A percentile compares a stretch with the other conserved stretches of the same genome.
Evolutionary conservation across 768 basidiomycete genomes (phyloP).

Genomic region (Neoboletus brunneissimus): DNA sequence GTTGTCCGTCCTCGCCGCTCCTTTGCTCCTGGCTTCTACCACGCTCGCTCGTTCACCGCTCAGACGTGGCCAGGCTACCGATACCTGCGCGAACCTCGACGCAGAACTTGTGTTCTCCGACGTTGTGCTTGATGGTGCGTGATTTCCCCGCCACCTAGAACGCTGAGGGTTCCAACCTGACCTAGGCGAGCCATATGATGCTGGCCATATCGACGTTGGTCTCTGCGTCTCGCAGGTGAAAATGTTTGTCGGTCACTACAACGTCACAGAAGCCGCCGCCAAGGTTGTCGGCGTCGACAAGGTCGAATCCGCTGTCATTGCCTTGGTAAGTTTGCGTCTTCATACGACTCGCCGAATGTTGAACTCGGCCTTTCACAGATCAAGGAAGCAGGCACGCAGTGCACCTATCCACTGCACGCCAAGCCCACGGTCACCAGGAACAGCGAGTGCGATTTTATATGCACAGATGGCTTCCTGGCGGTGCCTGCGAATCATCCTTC

Average conservation of each 20-base stretch:
- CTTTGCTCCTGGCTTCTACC: conserved; percentile 18
- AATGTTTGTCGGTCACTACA: conserved; percentile 22
- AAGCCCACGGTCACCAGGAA: conserved; percentile 12
- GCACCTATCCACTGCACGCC: conserved; percentile 34
- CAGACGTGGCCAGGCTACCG: conserved; percentile 4
- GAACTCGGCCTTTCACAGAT: conserved; percentile 18
- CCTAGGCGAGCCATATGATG: conserved; percentile 19
- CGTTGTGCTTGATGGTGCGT: conserved; percentile 9
- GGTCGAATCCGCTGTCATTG: conserved; percentile 20
- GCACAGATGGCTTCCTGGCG: conserved; percentile 27
- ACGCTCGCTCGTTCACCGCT: conserved; percentile 16
- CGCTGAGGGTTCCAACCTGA: not conserved
- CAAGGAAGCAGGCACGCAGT: conserved; percentile 20
- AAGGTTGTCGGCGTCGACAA: conserved; percentile 21
- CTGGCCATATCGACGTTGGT: conserved; percentile 28
- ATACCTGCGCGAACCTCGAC: conserved; percentile 17
- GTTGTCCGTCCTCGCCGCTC: conserved; percentile 6
- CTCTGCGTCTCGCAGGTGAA: conserved; percentile 31
- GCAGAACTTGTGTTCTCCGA: conserved; percentile 20
- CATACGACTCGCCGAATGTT: not conserved
- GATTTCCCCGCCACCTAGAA: no score
- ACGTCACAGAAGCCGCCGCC: conserved; percentile 21
- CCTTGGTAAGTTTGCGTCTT: conserved; percentile 19
- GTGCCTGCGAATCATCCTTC: conserved; percentile 18
- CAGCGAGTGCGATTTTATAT: conserved; percentile 31